phyloP scores from a whole-genome alignment of 371 early-diverging fungal genomes.

The Rhizopus sp. region DNA sequence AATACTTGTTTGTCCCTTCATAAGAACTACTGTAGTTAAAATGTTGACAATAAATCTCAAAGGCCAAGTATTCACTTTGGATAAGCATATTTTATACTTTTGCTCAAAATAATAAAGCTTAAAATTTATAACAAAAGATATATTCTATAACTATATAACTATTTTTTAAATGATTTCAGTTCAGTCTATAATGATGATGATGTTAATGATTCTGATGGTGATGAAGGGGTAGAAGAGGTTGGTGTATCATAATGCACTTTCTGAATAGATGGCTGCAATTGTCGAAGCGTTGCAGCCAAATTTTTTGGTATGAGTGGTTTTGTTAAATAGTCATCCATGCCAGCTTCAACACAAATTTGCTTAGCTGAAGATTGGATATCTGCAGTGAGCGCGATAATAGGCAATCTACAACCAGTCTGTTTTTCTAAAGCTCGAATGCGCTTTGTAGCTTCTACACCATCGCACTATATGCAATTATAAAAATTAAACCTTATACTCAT shows the following conservation, averaged over 20 bases:
- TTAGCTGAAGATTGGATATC: slow-evolving; percentile 57
- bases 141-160: too few relatives aligned
- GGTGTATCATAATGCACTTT: slow-evolving; percentile 23
- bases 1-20: too few relatives aligned
- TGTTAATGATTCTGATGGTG: slow-evolving; percentile 11
- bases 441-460: slow-evolving; percentile 61
- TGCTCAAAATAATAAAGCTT: too few relatives aligned
- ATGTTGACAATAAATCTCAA: too few relatives aligned
- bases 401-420: slow-evolving; percentile 36
- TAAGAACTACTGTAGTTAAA: too few relatives aligned
- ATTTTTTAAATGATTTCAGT: too few relatives aligned
- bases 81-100: too few relatives aligned
- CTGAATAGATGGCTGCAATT: slow-evolving; percentile 24
- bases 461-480: slow-evolving; percentile 32
- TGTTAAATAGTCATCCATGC: slow-evolving; percentile 65
- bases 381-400: slow-evolving; percentile 62
- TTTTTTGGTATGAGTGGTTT: slow-evolving; percentile 58
- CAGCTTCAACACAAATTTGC: slow-evolving; percentile 53
- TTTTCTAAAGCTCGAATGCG: slow-evolving; percentile 36
- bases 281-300: slow-evolving; percentile 32
- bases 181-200: too few relatives aligned
- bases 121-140: too few relatives aligned
- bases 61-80: too few relatives aligned
- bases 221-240: slow-evolving; percentile 21
- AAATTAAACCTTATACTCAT: neutral